Evolutionary conservation across 805 yeast genomes (phyloP).

Genomic region (Ogataea wickerhamii): DNA sequence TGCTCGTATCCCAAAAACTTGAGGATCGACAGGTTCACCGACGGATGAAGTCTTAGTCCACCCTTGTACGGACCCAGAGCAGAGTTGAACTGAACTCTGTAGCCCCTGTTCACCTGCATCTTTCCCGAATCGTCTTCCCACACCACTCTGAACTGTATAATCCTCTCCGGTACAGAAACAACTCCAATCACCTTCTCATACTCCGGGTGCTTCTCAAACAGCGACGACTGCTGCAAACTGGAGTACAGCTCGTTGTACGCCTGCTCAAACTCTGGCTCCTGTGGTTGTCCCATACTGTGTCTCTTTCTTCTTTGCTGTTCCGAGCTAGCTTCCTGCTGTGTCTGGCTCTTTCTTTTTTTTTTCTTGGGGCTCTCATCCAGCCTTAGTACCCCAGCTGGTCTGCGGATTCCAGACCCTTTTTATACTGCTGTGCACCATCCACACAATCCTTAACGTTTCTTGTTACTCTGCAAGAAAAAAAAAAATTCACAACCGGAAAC

Average conservation of each 20-base stretch:
- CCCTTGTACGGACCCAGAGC: slow-evolving; percentile 99
- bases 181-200: slow-evolving; percentile 85
- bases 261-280: slow-evolving; percentile 98
- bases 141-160: slow-evolving; percentile 92
- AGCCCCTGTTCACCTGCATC: slow-evolving; percentile 92
- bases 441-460: too few species aligned
- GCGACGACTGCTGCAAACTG: slow-evolving; percentile 86
- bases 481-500: too few species aligned
- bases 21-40: slow-evolving; percentile 90
- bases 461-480: too few species aligned
- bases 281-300: slow-evolving; percentile 65
- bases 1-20: slow-evolving; percentile 98
- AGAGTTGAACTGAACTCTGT: slow-evolving; percentile 97
- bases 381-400: too few species aligned
- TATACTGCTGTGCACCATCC: too few species aligned
- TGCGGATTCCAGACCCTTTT: too few species aligned
- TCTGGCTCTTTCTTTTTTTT: too few species aligned
- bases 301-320: not conserved
- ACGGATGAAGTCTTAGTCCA: slow-evolving; percentile 96
- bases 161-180: slow-evolving; percentile 92
- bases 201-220: slow-evolving; percentile 85
- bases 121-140: slow-evolving; percentile 97
- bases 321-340: too few species aligned
- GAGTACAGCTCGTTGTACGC: slow-evolving; percentile 91
- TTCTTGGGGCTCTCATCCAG: too few species aligned